These are phyloP conservation scores for Penicillium sp. DNA, from an alignment of 2,329 filamentous ascomycete genomes.

Conservation along the genomic window DNA sequence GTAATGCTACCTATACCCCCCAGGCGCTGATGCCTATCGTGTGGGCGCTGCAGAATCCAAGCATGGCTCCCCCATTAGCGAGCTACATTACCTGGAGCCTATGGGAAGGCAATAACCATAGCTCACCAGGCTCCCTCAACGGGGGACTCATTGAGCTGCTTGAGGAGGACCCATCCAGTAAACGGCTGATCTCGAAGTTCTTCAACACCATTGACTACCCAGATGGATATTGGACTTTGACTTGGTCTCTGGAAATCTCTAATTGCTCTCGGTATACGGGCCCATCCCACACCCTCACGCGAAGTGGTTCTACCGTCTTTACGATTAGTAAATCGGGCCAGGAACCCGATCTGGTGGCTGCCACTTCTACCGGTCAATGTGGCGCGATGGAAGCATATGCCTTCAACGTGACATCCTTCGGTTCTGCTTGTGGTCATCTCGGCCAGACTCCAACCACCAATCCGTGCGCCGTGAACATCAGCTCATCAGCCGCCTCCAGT, in stretches of 20 bases:
- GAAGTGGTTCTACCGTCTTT: background rate
- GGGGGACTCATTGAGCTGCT: background rate
- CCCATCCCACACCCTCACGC: background rate
- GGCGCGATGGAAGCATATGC: background rate
- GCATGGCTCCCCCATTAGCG: background rate
- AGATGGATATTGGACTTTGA: background rate
- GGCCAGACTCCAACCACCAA: constrained; percentile 1
- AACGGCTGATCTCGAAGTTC: background rate
- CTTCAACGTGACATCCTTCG: background rate
- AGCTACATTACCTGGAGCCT: background rate
- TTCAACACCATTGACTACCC: background rate
- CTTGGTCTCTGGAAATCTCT: background rate
- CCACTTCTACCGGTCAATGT: background rate
- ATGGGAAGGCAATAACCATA: background rate
- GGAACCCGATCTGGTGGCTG: background rate
- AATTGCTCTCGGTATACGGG: background rate
- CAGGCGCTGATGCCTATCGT: background rate
- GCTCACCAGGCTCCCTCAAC: background rate
- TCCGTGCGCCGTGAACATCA: background rate
- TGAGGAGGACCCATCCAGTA: background rate
- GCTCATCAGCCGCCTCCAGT: background rate
- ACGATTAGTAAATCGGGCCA: background rate
- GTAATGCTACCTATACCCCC: constrained; percentile 6
- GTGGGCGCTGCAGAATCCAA: constrained; percentile 3
- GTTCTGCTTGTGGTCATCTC: background rate